Conservation (phyloP, 2,329 filamentous ascomycete genomes). For the Apiospora hydei region DNA sequence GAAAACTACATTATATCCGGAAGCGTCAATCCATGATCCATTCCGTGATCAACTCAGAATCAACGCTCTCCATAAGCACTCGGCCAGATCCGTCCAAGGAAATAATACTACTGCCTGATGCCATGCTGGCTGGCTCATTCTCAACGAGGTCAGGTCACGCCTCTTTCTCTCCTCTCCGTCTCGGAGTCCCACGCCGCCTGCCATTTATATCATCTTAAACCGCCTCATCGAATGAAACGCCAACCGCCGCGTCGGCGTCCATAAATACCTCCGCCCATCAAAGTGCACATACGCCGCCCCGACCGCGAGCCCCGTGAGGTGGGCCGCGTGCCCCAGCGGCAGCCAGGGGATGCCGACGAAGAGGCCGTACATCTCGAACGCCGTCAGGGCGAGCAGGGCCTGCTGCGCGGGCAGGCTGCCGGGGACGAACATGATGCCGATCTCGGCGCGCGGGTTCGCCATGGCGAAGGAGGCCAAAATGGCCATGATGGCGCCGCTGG, state of each 20-base stretch:
- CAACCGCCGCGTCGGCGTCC: constrained; percentile 34
- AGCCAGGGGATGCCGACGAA: constrained; percentile 33
- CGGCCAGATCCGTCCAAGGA: not conserved
- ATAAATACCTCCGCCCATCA: constrained; percentile 34
- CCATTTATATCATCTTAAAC: constrained; percentile 33
- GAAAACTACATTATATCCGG: not conserved
- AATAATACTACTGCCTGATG: not conserved
- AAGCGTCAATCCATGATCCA: not conserved
- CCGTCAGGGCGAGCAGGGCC: constrained; percentile 28
- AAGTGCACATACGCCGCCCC: constrained; percentile 36
- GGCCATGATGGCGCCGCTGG: constrained; percentile 38
- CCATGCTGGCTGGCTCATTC: not conserved
- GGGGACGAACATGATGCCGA: constrained; percentile 36
- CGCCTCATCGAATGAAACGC: constrained; percentile 36
- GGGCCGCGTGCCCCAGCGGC: constrained; percentile 32
- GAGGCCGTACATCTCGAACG: constrained; percentile 36
- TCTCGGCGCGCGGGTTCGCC: constrained; percentile 29
- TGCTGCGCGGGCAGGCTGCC: constrained; percentile 29
- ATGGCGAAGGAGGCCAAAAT: constrained; percentile 34
- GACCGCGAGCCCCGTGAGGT: constrained; percentile 36
- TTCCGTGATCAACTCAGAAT: not conserved
- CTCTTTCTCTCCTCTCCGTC: not conserved
- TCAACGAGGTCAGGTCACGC: no score
- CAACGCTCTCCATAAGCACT: not conserved
- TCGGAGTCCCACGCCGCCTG: not conserved